These are phyloP conservation scores for Arthonia radiata DNA, from an alignment of 495 filamentous ascomycete genomes.

Conservation along the genomic window DNA sequence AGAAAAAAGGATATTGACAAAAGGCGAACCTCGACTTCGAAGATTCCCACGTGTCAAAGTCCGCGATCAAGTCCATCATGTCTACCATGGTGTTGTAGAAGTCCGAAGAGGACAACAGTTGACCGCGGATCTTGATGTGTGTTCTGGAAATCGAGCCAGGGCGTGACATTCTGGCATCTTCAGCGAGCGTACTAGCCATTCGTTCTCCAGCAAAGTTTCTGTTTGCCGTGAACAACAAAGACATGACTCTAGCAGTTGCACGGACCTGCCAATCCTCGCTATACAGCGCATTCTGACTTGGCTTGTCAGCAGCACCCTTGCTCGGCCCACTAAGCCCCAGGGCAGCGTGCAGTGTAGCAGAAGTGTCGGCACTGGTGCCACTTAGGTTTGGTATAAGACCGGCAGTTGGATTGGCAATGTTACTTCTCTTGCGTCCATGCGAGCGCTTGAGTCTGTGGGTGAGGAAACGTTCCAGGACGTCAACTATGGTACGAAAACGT, in stretches of 20 bases:
- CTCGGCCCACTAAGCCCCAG: conserved; percentile 30
- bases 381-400: conserved; percentile 48
- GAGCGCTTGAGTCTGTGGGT: conserved; percentile 60
- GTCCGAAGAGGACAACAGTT: conserved; percentile 50
- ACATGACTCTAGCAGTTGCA: conserved; percentile 58
- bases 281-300: conserved; percentile 23
- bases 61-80: conserved; percentile 60
- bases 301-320: conserved; percentile 21
- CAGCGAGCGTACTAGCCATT: no score
- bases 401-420: conserved; percentile 28
- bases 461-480: conserved; percentile 55
- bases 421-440: conserved; percentile 36
- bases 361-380: conserved; percentile 29
- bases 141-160: no score
- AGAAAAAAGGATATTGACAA: conserved; percentile 83
- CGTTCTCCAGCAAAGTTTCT: no score
- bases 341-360: conserved; percentile 54
- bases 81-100: conserved; percentile 80
- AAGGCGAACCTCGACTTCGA: conserved; percentile 57
- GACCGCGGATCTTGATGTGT: no score
- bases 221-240: conserved; percentile 65
- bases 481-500: conserved; percentile 47
- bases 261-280: conserved; percentile 87
- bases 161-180: no score
- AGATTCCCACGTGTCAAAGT: conserved; percentile 78